Evolutionary conservation across 2,329 filamentous ascomycete species (phyloP).

Genomic region (Diaporthe vexans): DNA sequence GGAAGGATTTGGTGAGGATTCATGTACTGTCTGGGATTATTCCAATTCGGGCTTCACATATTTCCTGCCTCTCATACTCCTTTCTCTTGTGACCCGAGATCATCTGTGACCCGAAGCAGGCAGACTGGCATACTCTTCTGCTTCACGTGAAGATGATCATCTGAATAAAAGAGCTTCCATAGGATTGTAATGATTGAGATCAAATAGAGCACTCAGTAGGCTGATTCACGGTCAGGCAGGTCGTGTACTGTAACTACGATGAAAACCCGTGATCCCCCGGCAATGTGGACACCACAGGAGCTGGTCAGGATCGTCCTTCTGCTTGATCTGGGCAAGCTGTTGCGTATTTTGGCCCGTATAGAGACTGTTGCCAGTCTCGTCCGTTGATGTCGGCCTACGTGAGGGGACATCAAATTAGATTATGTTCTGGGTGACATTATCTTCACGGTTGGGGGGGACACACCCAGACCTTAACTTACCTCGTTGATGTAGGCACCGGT

Average conservation of each 20-base stretch:
- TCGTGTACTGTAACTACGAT: neutral
- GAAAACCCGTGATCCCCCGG: neutral
- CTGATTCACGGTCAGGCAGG: neutral
- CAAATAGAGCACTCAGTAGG: neutral
- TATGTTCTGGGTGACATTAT: neutral
- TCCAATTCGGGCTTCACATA: neutral
- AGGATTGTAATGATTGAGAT: neutral
- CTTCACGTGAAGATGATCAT: neutral
- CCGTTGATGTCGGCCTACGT: neutral
- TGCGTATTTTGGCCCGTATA: neutral
- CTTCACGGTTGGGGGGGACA: neutral
- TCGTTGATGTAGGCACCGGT: neutral
- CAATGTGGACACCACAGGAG: constrained; percentile 9
- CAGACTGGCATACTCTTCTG: neutral
- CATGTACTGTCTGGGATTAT: constrained; percentile 42
- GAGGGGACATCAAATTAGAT: neutral
- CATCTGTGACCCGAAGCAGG: neutral
- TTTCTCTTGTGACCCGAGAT: neutral
- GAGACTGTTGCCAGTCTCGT: neutral
- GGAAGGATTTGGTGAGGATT: constrained; percentile 27
- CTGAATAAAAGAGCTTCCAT: neutral
- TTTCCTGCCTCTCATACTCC: neutral
- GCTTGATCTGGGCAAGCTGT: neutral
- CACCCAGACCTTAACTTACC: neutral
- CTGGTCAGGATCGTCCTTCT: neutral